Conservation (phyloP, 75 land plant species). For the Larix kaempferi region DNA sequence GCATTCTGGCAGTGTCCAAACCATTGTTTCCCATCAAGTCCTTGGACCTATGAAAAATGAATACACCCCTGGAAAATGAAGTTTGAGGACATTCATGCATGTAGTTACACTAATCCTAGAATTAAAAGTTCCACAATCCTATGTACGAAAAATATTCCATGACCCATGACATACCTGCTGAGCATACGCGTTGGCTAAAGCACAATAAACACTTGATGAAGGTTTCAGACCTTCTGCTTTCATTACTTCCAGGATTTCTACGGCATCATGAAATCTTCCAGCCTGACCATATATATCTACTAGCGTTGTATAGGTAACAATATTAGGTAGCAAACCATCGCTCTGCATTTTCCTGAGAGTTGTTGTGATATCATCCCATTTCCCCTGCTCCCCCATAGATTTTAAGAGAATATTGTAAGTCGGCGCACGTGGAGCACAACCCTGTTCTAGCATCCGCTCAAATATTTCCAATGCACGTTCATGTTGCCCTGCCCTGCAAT, state of each 20-base stretch:
- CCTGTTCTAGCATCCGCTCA: conserved; percentile 60
- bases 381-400: conserved; percentile 65
- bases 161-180: conserved; percentile 56
- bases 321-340: conserved; percentile 71
- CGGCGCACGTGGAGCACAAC: conserved; percentile 58
- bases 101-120: background rate
- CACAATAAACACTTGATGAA: conserved; percentile 83
- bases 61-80: background rate
- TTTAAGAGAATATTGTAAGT: conserved; percentile 91
- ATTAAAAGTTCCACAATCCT: background rate
- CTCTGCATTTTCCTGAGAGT: conserved; percentile 67
- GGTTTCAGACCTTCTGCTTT: conserved; percentile 73
- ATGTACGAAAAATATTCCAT: background rate
- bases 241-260: conserved; percentile 79
- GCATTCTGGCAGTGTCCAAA: background rate
- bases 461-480: conserved; percentile 55
- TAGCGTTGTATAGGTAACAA: conserved; percentile 86
- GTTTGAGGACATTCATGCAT: too few species aligned
- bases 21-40: background rate
- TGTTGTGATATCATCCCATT: conserved; percentile 61
- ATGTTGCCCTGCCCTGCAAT: conserved; percentile 53
- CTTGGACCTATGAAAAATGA: background rate
- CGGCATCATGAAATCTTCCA: conserved; percentile 82
- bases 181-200: conserved; percentile 95
- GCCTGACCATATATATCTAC: conserved; percentile 87